These are phyloP conservation scores for Penicillium flavigenum DNA, from an alignment of 495 filamentous ascomycete species.

Conservation along the genomic window DNA sequence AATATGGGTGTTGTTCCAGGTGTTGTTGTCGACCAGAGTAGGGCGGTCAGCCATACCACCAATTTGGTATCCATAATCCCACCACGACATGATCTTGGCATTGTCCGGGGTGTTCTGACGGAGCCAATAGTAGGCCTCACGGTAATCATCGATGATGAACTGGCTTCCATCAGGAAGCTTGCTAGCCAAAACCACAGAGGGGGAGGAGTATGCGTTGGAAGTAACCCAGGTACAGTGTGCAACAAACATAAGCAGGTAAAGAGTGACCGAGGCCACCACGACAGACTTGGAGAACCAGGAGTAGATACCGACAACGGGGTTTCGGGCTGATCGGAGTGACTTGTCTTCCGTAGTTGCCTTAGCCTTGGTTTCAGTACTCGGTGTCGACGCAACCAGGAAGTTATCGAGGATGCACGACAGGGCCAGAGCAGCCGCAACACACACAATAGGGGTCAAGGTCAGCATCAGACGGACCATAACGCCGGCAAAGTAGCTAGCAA, in stretches of 20 bases:
- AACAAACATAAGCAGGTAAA: constrained; percentile 91
- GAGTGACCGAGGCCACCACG: constrained; percentile 65
- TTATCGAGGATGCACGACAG: constrained; percentile 86
- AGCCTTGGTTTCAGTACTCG: constrained; percentile 46
- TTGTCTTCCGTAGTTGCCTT: constrained; percentile 50
- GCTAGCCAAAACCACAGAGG: constrained; percentile 94
- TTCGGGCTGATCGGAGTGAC: constrained; percentile 65
- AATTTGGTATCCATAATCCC: constrained; percentile 99
- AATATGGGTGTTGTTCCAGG: constrained; percentile 99
- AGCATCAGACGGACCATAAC: constrained; percentile 99
- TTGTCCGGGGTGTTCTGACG: constrained; percentile 92
- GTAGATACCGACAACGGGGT: constrained; percentile 80
- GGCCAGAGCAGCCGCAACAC: constrained; percentile 88
- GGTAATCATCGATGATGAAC: constrained; percentile 98
- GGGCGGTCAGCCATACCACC: constrained; percentile 99
- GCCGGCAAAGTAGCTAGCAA: constrained; percentile 96
- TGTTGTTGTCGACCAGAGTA: constrained; percentile 98
- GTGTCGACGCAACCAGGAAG: constrained; percentile 64
- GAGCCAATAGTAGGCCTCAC: constrained; percentile 99
- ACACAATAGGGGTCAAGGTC: constrained; percentile 94
- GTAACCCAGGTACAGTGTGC: constrained; percentile 99
- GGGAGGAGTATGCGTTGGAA: constrained; percentile 96
- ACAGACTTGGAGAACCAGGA: constrained; percentile 73
- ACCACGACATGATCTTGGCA: constrained; percentile 99
- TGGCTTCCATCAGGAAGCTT: constrained; percentile 91